phyloP scores from a whole-genome alignment of 116 monocot species.

The Zostera marina region DNA sequence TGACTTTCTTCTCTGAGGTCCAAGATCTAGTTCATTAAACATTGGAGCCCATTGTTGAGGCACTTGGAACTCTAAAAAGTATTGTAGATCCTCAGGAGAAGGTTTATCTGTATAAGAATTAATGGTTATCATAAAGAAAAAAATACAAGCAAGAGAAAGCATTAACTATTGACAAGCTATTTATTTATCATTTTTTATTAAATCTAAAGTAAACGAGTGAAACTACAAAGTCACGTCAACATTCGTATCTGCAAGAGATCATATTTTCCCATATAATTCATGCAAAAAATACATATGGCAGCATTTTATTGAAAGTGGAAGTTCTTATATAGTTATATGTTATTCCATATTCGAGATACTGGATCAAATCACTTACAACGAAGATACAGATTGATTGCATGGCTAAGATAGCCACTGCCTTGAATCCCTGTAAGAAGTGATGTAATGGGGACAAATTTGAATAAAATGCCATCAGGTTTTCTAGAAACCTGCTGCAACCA shows the following conservation, averaged over 20 bases:
- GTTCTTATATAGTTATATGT: not conserved
- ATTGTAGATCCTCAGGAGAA: conserved; percentile 56
- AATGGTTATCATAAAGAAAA: not conserved
- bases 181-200: not conserved
- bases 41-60: conserved; percentile 81
- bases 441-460: conserved; percentile 93
- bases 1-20: conserved; percentile 60
- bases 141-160: not conserved
- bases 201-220: not conserved
- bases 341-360: not conserved
- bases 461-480: conserved; percentile 66
- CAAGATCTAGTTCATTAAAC: conserved; percentile 81
- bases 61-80: conserved; percentile 96
- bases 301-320: not conserved
- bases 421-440: conserved; percentile 85
- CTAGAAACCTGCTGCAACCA: conserved; percentile 78
- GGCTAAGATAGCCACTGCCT: conserved; percentile 96
- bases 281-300: not conserved
- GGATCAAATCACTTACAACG: conserved; percentile 50
- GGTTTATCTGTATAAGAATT: conserved; percentile 54
- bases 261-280: not conserved
- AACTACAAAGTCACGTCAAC: no score
- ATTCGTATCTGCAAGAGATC: no score
- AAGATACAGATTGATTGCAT: conserved; percentile 95
- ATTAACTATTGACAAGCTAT: no score